phyloP scores from a whole-genome alignment of 2,329 filamentous ascomycete species.

The Trichoderma koningiopsis region DNA sequence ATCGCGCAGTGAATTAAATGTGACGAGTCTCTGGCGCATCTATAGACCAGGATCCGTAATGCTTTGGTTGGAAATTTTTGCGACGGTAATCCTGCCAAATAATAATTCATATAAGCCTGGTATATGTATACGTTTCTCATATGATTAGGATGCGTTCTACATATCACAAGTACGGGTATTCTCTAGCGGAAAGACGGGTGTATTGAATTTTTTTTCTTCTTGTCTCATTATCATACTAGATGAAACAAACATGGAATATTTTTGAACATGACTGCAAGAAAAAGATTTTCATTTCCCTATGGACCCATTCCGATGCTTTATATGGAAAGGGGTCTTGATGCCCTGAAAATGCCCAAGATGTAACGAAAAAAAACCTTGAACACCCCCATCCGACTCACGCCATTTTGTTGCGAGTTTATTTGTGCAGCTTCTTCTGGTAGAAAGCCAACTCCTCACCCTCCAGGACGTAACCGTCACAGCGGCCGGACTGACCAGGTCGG shows the following conservation, averaged over 20 bases:
- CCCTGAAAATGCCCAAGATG: slow-evolving; percentile 39
- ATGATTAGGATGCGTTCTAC: background rate
- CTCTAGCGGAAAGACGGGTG: slow-evolving; percentile 10
- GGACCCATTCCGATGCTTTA: slow-evolving; percentile 43
- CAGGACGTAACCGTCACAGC: slow-evolving; percentile 95
- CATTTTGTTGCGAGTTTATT: slow-evolving; percentile 60
- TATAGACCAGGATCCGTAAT: background rate
- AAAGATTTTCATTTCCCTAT: slow-evolving; percentile 43
- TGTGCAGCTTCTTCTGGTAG: slow-evolving; percentile 99
- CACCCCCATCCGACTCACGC: slow-evolving; percentile 39
- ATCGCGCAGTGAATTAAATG: background rate
- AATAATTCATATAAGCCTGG: background rate
- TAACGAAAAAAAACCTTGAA: slow-evolving; percentile 43
- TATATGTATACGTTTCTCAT: background rate
- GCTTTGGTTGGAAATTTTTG: background rate
- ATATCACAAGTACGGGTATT: background rate
- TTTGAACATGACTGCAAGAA: slow-evolving; percentile 36
- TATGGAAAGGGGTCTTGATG: slow-evolving; percentile 43
- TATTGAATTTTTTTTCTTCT: slow-evolving; percentile 23
- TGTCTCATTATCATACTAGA: slow-evolving; percentile 27
- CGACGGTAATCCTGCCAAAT: background rate
- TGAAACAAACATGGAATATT: slow-evolving; percentile 31
- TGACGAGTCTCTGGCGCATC: background rate
- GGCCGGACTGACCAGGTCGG: slow-evolving; percentile 94
- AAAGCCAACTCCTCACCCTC: slow-evolving; percentile 99